Evolutionary conservation across 805 yeast genomes (phyloP).

Genomic region (Kodamaea jinghongensis): DNA sequence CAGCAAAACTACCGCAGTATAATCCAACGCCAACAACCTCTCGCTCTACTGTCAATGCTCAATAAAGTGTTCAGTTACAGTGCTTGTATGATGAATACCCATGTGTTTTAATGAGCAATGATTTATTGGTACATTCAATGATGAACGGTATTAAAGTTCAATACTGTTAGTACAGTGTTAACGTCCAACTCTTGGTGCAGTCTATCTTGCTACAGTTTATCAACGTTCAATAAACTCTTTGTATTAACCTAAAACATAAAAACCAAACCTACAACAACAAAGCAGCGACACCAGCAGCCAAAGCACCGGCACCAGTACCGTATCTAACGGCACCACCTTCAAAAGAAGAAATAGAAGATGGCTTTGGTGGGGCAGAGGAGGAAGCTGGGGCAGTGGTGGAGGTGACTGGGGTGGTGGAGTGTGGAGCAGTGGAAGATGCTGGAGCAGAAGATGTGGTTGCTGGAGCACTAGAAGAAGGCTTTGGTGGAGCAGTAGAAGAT

Average conservation of each 20-base stretch:
- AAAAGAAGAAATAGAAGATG: constrained; percentile 25
- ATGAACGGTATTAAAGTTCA: too few relatives aligned
- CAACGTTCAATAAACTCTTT: too few relatives aligned
- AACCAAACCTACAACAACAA: constrained; percentile 10
- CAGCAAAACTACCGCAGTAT: too few relatives aligned
- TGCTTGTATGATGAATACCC: too few relatives aligned
- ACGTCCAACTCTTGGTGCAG: too few relatives aligned
- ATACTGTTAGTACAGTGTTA: too few relatives aligned
- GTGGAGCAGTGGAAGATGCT: constrained; percentile 25
- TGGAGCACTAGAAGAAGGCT: constrained; percentile 6
- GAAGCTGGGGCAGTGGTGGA: constrained; percentile 9
- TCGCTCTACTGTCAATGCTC: too few relatives aligned
- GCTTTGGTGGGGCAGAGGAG: constrained; percentile 13
- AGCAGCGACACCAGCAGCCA: constrained; percentile 14
- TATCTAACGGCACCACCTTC: constrained; percentile 15
- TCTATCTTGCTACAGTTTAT: too few relatives aligned
- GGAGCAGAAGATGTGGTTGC: constrained; percentile 26
- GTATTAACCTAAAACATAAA: background rate
- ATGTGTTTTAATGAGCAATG: too few relatives aligned
- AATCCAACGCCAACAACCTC: too few relatives aligned
- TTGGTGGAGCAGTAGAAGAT: constrained; percentile 6
- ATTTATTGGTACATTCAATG: too few relatives aligned
- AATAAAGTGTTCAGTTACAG: too few relatives aligned
- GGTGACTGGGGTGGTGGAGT: constrained; percentile 20
- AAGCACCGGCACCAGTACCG: constrained; percentile 15